A percentile compares a stretch with the other conserved stretches of the same genome.
phyloP scores from a whole-genome alignment of 352 stramenopile species.

The Globisporangium yorkense region DNA sequence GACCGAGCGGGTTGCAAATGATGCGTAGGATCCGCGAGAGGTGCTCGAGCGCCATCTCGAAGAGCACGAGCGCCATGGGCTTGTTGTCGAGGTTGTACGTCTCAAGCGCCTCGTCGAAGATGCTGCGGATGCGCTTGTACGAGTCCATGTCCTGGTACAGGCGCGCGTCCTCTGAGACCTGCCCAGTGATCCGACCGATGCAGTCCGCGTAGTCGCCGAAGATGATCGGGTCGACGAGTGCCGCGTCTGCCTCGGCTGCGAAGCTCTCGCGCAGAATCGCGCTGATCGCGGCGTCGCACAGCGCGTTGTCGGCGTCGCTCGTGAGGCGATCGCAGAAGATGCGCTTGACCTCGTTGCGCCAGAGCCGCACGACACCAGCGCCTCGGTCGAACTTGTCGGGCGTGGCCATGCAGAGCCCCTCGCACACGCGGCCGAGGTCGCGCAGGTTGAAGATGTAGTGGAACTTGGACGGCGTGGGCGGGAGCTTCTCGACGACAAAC shows the following conservation, averaged over 20 bases:
- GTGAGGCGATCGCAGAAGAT: conserved; percentile 93
- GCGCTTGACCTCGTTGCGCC: conserved; percentile 90
- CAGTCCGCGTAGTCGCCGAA: conserved; percentile 93
- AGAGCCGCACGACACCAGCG: conserved; percentile 83
- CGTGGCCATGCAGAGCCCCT: conserved; percentile 93
- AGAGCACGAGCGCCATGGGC: conserved; percentile 93
- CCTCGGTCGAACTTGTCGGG: conserved; percentile 80
- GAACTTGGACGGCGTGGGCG: conserved; percentile 93
- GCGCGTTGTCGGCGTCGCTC: conserved; percentile 69
- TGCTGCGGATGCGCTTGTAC: conserved; percentile 85
- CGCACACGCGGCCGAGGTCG: conserved; percentile 91
- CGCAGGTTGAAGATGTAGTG: conserved; percentile 98
- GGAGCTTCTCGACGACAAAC: conserved; percentile 88
- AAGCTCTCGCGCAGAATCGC: conserved; percentile 75
- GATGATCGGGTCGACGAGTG: conserved; percentile 77
- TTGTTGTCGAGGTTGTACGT: conserved; percentile 95
- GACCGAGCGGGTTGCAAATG: conserved; percentile 88
- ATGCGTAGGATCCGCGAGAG: conserved; percentile 91
- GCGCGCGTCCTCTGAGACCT: conserved; percentile 71
- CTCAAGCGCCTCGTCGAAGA: conserved; percentile 93
- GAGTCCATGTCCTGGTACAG: conserved; percentile 93
- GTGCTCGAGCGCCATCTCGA: conserved; percentile 95
- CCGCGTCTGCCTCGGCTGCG: conserved; percentile 49
- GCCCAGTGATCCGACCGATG: conserved; percentile 60
- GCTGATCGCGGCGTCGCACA: conserved; percentile 81